These are phyloP conservation scores for Rubroboletus pulcherrimus DNA, from an alignment of 768 basidiomycete genomes.

Conservation along the genomic window DNA sequence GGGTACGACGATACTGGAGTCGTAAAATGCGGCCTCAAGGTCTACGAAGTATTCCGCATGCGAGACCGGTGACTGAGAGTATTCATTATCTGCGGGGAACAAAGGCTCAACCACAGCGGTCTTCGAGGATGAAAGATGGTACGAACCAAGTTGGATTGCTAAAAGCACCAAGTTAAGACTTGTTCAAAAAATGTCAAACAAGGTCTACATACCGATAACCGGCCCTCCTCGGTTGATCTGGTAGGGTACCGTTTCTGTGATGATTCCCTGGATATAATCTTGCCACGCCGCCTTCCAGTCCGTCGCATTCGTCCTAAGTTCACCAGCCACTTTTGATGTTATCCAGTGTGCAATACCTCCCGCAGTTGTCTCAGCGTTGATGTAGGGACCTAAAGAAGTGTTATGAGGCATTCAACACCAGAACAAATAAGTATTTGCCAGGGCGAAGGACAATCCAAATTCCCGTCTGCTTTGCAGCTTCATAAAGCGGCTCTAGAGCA, in stretches of 20 bases:
- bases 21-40: constrained; percentile 52
- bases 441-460: constrained; percentile 79
- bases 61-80: constrained; percentile 45
- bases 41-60: constrained; percentile 58
- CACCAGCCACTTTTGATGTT: constrained; percentile 61
- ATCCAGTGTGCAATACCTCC: constrained; percentile 72
- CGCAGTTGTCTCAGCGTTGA: constrained; percentile 79
- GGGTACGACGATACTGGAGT: constrained; percentile 60
- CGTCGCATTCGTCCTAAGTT: constrained; percentile 63
- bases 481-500: constrained; percentile 63
- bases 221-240: constrained; percentile 74
- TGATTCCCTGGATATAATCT: constrained; percentile 66
- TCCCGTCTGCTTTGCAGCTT: constrained; percentile 69
- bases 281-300: constrained; percentile 72
- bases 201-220: constrained; percentile 53
- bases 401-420: background rate
- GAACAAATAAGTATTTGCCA: constrained; percentile 39
- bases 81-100: constrained; percentile 63
- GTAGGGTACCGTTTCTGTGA: constrained; percentile 53
- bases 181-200: background rate
- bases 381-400: constrained; percentile 38
- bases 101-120: background rate
- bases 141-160: constrained; percentile 57
- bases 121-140: background rate
- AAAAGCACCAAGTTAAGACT: constrained; percentile 3